phyloP scores from a whole-genome alignment of 805 yeast species.

The Metschnikowia sp. region DNA sequence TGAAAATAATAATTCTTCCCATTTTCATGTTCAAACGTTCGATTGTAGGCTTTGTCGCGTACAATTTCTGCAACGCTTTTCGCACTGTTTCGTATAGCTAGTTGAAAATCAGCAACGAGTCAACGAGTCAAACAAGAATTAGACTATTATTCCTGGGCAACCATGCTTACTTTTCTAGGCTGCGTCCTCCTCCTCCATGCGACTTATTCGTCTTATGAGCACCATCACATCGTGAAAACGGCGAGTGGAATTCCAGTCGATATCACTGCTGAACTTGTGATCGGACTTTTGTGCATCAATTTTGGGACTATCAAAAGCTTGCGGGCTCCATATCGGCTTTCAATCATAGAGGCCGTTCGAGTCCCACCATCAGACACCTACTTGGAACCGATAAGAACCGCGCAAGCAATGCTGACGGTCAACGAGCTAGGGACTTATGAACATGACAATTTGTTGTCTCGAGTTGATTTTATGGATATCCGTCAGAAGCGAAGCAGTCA shows the following conservation, averaged over 20 bases:
- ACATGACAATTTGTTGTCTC: slow-evolving; percentile 46
- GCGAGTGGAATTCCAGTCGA: slow-evolving; percentile 39
- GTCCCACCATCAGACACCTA: slow-evolving; percentile 27
- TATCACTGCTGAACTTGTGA: slow-evolving; percentile 47
- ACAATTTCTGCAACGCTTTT: no score
- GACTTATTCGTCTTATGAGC: slow-evolving; percentile 53
- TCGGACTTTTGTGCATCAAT: slow-evolving; percentile 45
- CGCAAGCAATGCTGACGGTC: slow-evolving; percentile 44
- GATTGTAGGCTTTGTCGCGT: no score
- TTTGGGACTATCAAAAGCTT: slow-evolving; percentile 37
- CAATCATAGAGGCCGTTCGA: slow-evolving; percentile 23
- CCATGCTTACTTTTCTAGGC: slow-evolving; percentile 3
- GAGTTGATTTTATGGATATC: slow-evolving; percentile 53
- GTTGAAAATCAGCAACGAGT: no score
- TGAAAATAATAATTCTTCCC: no score
- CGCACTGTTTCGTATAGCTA: no score
- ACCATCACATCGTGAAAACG: slow-evolving; percentile 37
- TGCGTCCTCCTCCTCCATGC: slow-evolving; percentile 40
- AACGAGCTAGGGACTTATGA: slow-evolving; percentile 48
- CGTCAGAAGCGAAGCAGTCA: slow-evolving; percentile 43
- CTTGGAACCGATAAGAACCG: slow-evolving; percentile 46
- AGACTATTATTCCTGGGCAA: background rate
- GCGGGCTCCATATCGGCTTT: slow-evolving; percentile 13
- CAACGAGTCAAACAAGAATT: no score
- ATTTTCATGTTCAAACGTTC: no score